Evolutionary conservation across 192 early-diverging fungal species (phyloP), one percentile per base, ranked within the genome.

Genomic region (Chytriomyces sp.): DNA sequence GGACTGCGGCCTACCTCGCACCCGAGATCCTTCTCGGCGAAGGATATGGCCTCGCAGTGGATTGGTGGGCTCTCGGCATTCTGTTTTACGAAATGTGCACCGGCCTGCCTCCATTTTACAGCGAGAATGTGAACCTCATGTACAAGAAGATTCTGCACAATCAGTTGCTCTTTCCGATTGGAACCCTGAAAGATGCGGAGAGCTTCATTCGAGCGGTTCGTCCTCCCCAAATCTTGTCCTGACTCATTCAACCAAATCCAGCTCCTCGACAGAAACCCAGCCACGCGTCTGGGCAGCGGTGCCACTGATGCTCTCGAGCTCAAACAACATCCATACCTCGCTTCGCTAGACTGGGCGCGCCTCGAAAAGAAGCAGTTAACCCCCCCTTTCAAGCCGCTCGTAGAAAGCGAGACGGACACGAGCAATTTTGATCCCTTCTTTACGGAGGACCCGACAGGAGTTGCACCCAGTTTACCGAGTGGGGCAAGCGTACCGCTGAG

Each of bases 51-150:
- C 84, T 89, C 58, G 80, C 86, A 0, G 89, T 94, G 5, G 92
- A 94, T 55, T 93, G 92, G 92, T 94, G 91, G 91, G 84, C 89
- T 8, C 77, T 94, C 6, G 92, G 92, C 7, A 90, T 94, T 54
- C 73, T 94, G 44, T 77, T 92, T 26, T 94, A 90, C 62, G 84
- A 85, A 75, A 85, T 85, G 84, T 83, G 75, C 1, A 85, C 89
- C 0, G 91, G 92, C 25, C 67, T 85, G 6, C 88, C 90, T 5
- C 92, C 92, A 6, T 78, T 82, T 66, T 85, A 85, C 54, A 82
- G 80, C 25, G 73, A 71, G 40, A 86, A 86, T 60, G 78, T 75
- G 25, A 86, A 86, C 60, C 49, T 86, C 12, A 86, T 86, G 85
- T 86, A 86, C 75, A 86, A 86, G 41, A 83, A 85, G 64, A 86